Percentiles rank a stretch among this genome's conserved stretches.
These are phyloP conservation scores for Byssochlamys sp. DNA, from an alignment of 2,329 filamentous ascomycete genomes.

Conservation along the genomic window DNA sequence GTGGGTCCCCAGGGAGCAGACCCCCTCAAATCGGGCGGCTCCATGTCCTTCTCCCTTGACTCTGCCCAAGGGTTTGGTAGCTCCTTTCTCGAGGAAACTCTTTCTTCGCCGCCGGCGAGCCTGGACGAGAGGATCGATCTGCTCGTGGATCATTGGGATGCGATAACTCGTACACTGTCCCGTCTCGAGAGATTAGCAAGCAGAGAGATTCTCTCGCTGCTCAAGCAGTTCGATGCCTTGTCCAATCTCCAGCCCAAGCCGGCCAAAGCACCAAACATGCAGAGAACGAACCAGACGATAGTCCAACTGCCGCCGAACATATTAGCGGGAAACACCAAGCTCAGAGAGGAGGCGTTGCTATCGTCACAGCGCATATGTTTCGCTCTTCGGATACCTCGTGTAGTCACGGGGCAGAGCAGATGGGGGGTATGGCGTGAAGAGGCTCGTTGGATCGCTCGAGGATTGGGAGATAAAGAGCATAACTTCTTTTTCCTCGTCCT, in stretches of 20 bases:
- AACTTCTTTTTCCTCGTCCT: constrained; percentile 52
- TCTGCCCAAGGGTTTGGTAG: constrained; percentile 31
- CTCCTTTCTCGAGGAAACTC: constrained; percentile 28
- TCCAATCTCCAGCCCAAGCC: constrained; percentile 34
- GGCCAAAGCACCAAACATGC: constrained; percentile 38
- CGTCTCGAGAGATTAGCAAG: constrained; percentile 45
- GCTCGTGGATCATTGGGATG: constrained; percentile 50
- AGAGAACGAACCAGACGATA: constrained; percentile 39
- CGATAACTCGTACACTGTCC: constrained; percentile 47
- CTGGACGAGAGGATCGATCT: constrained; percentile 47
- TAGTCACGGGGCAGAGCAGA: constrained; percentile 48
- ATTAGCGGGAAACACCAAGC: constrained; percentile 33
- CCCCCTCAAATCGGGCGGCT: constrained; percentile 17
- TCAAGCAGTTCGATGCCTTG: constrained; percentile 39
- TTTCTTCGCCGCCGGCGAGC: constrained; percentile 38
- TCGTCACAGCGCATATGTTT: constrained; percentile 43
- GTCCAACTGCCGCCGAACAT: constrained; percentile 43
- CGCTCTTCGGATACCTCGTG: constrained; percentile 48
- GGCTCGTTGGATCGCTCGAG: constrained; percentile 48
- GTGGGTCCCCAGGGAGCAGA: constrained; percentile 25
- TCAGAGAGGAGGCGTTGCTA: constrained; percentile 39
- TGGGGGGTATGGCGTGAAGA: constrained; percentile 55
- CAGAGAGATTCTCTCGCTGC: constrained; percentile 41
- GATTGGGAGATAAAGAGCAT: constrained; percentile 46
- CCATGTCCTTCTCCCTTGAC: constrained; percentile 32